These are phyloP conservation scores for Bruguiera hainesii DNA, from an alignment of 441 rosid species.

Conservation along the genomic window DNA sequence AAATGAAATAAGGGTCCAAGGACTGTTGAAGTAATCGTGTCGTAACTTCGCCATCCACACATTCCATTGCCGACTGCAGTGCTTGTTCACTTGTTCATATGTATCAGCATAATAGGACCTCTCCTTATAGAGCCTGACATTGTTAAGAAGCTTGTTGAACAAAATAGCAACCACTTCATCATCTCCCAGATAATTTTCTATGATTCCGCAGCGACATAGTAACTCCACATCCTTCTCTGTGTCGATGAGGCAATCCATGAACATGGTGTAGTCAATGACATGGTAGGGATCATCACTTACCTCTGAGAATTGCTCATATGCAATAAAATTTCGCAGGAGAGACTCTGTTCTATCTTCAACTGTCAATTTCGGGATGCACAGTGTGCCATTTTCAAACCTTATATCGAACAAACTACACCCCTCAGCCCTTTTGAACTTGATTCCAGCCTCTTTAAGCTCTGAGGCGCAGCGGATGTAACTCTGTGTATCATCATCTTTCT, in stretches of 20 bases:
- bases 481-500: not conserved
- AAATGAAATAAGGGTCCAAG: slow-evolving; percentile 12
- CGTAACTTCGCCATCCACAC: slow-evolving; percentile 6
- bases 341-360: slow-evolving; percentile 16
- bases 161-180: not conserved
- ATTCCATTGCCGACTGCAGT: not conserved
- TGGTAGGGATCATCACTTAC: not conserved
- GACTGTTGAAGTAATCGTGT: slow-evolving; percentile 14
- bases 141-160: slow-evolving; percentile 5
- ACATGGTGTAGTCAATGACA: not conserved
- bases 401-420: not conserved
- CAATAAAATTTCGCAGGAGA: too few species aligned
- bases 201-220: slow-evolving; percentile 1
- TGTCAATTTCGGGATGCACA: not conserved
- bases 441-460: slow-evolving; percentile 6
- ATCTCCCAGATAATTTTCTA: slow-evolving; percentile 11
- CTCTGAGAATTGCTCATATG: not conserved
- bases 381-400: not conserved
- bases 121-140: not conserved
- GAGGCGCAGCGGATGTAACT: not conserved
- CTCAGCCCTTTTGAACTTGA: not conserved
- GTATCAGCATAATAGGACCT: not conserved
- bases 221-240: slow-evolving; percentile 10
- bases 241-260: slow-evolving; percentile 13
- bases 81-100: not conserved